Conservation (phyloP, 78 protist species). For the Diacronema lutheri region DNA sequence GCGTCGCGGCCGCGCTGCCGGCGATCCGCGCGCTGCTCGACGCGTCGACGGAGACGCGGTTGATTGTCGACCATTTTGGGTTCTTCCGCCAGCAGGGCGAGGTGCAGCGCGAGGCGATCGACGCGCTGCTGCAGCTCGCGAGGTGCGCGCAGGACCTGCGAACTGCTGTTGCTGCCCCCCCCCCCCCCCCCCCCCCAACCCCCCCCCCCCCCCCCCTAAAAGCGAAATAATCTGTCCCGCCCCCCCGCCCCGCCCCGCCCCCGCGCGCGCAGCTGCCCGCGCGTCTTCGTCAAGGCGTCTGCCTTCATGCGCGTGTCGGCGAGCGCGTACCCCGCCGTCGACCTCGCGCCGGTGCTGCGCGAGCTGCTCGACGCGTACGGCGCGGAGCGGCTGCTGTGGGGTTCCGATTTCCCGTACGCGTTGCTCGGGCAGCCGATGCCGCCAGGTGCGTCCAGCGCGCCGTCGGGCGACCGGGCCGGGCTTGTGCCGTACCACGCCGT, state of each 20-base stretch:
- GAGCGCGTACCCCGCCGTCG: not conserved
- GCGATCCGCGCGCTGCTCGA: not conserved
- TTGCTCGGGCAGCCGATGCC: not conserved
- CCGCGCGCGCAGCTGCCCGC: not conserved
- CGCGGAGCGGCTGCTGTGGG: not conserved
- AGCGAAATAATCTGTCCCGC: too few relatives aligned
- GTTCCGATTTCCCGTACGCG: not conserved
- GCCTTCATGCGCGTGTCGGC: not conserved
- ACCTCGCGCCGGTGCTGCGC: not conserved
- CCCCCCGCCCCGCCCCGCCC: too few relatives aligned
- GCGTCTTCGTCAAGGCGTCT: slow-evolving; percentile 1
- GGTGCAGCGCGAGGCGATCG: too few relatives aligned
- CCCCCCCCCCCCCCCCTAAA: too few relatives aligned
- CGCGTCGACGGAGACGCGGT: not conserved
- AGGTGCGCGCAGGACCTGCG: too few relatives aligned
- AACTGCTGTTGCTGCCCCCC: not conserved
- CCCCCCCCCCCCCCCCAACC: not conserved
- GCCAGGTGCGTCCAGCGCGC: too few relatives aligned
- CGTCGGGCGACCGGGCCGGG: too few relatives aligned
- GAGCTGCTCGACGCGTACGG: not conserved
- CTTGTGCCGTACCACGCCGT: too few relatives aligned
- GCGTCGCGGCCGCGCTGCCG: not conserved
- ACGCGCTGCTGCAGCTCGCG: too few relatives aligned
- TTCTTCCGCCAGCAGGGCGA: not conserved
- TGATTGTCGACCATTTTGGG: not conserved